A percentile compares a stretch with the other conserved stretches of the same genome.
Conservation (phyloP, 2,329 filamentous ascomycete genomes). For the Diaporthe vexans region DNA sequence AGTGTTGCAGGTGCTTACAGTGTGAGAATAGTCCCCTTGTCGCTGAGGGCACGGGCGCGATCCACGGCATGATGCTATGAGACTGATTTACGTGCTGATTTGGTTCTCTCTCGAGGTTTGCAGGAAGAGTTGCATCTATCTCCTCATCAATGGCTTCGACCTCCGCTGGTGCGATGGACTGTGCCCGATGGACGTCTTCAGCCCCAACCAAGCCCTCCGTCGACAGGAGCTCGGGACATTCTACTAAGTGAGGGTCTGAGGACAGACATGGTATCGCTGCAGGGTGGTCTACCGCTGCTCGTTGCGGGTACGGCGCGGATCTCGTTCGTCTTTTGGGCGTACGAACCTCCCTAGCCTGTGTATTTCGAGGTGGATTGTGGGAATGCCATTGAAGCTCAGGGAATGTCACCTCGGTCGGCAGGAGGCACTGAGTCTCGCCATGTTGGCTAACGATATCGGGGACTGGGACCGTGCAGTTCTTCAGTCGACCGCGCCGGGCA, state of each 20-base stretch:
- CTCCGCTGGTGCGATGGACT: neutral
- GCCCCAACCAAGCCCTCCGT: neutral
- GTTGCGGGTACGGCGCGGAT: neutral
- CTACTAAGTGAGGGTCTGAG: neutral
- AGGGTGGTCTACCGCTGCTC: neutral
- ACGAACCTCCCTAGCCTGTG: neutral
- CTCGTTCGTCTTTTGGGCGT: neutral
- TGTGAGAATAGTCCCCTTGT: neutral
- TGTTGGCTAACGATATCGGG: neutral
- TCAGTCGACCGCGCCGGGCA: conserved; percentile 8
- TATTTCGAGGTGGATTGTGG: neutral
- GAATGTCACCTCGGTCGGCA: conserved; percentile 8
- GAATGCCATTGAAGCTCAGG: neutral
- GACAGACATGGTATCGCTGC: neutral
- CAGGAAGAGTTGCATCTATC: neutral
- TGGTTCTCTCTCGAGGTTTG: neutral
- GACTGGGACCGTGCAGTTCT: conserved; percentile 9
- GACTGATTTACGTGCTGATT: neutral
- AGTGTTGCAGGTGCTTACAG: neutral
- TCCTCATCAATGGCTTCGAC: neutral
- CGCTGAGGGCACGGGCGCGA: neutral
- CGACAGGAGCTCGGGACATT: neutral
- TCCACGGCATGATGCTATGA: neutral
- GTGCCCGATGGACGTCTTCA: neutral
- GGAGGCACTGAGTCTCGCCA: neutral